Evolutionary conservation across 768 basidiomycete species (phyloP).

Genomic region (Sistotremastrum suecicum): DNA sequence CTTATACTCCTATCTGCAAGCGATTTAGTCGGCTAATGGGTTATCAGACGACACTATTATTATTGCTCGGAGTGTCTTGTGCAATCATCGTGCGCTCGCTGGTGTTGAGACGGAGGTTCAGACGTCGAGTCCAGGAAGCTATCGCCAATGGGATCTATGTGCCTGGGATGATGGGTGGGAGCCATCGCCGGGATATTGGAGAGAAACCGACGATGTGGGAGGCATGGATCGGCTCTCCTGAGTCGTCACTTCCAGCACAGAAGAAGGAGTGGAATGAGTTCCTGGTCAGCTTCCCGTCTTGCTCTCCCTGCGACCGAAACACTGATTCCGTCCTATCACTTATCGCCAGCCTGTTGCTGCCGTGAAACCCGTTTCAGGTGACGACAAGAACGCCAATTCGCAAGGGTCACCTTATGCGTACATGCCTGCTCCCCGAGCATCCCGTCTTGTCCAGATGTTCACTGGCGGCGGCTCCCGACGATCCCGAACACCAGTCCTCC

Average conservation of each 20-base stretch:
- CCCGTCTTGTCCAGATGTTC: conserved; percentile 5
- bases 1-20: no score
- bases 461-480: no score
- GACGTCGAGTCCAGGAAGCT: conserved; percentile 44
- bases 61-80: conserved; percentile 51
- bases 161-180: conserved; percentile 23
- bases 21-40: no score
- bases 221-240: conserved; percentile 21
- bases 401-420: background rate
- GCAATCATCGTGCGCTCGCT: conserved; percentile 55
- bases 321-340: conserved; percentile 2
- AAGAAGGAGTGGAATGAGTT: conserved; percentile 30
- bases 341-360: background rate
- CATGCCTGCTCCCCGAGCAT: conserved; percentile 3
- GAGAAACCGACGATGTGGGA: conserved; percentile 39
- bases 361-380: background rate
- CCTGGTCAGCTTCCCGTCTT: conserved; percentile 23
- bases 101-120: conserved; percentile 46
- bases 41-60: conserved; percentile 36
- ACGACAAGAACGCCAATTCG: background rate
- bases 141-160: conserved; percentile 52
- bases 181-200: conserved; percentile 23
- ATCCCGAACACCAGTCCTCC: background rate
- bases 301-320: conserved; percentile 1
- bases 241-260: conserved; percentile 7